Percentiles rank a stretch among this genome's conserved stretches.
Conservation (phyloP, 768 basidiomycete species). For the Naematelia aurantialba region DNA sequence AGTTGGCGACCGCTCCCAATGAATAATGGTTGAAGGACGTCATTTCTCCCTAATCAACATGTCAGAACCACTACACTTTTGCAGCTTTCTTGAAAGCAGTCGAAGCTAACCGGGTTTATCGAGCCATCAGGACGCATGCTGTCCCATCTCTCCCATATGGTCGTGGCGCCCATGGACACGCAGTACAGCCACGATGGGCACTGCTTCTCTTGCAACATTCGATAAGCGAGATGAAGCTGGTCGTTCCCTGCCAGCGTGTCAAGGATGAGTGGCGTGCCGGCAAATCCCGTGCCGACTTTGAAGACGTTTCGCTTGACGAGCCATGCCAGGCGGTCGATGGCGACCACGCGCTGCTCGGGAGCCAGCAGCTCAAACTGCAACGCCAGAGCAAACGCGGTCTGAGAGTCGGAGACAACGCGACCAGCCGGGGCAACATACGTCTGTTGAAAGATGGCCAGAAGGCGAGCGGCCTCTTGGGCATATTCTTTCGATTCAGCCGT, state of each 20-base stretch:
- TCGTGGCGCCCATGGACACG: conserved; percentile 29
- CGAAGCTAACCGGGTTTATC: conserved; percentile 36
- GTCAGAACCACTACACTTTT: neutral
- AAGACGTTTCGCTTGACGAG: conserved; percentile 23
- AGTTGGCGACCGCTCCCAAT: conserved; percentile 34
- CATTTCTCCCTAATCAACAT: conserved; percentile 41
- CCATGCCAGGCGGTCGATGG: conserved; percentile 22
- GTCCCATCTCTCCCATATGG: conserved; percentile 43
- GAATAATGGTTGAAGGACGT: conserved; percentile 43
- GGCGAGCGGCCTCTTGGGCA: conserved; percentile 9
- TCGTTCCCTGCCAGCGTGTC: conserved; percentile 28
- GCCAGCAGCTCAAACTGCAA: conserved; percentile 37
- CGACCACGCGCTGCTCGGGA: conserved; percentile 1
- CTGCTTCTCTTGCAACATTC: conserved; percentile 40
- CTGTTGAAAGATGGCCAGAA: conserved; percentile 26
- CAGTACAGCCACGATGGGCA: conserved; percentile 40
- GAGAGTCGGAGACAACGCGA: conserved; percentile 37
- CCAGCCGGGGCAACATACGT: conserved; percentile 40
- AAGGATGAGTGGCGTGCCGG: conserved; percentile 45
- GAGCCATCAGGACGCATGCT: conserved; percentile 31
- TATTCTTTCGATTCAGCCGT: conserved; percentile 25
- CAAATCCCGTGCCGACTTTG: conserved; percentile 44
- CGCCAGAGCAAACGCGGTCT: conserved; percentile 36
- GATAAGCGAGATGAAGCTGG: conserved; percentile 34
- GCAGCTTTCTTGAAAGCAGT: neutral